Evolutionary conservation across 1,284 basidiomycete genomes (phyloP), one percentile per base, ranked within the genome.

Genomic region (Fomitopsis schrenkii): DNA sequence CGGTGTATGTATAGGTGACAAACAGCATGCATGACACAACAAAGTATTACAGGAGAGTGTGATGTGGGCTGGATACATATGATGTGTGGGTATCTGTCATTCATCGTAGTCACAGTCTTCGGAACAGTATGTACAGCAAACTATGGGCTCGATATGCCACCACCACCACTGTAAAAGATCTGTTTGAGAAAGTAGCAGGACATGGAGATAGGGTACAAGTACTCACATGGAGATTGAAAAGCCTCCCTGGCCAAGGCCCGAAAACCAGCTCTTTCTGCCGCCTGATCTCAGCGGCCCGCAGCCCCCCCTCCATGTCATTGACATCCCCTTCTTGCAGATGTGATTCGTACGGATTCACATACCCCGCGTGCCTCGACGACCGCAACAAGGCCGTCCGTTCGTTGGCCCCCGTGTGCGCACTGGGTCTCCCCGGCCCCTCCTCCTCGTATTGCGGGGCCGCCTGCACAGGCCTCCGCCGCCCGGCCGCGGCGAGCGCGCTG

Each of bases 181-280:
- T 55, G 36, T 42, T 61, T 57, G 46, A 66, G 59, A 57, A 46
- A 55, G 8, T 33, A 7, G 17, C 19, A 36, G 15, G 22, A 3
- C n/a, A 10, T 2, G n/a, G 7, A 35, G 35, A 33, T 17, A 53
- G 17, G n/a, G 2, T 8, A 41, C 2, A n/a, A n/a, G n/a, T n/a
- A 81, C 88, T 68, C 72, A 91, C 90, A 74, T 85, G 84, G 65
- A 77, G 77, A 73, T 91, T 91, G 35, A 88, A 67, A 61, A 89
- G 67, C 69, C 89, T 79, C 67, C 75, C 74, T 0, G 90, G 89
- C 88, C 88, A 90, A 60, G 75, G 75, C 5, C 90, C 89, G 74
- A 88, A 91, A 1, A 78, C 73, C 1, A 72, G 68, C 14, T 74
- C 74, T 59, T 76, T 74, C 59, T 76, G 74, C 42, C 81, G 74